phyloP scores from a whole-genome alignment of 306 rosid genomes.

The Trifolium dubium region DNA sequence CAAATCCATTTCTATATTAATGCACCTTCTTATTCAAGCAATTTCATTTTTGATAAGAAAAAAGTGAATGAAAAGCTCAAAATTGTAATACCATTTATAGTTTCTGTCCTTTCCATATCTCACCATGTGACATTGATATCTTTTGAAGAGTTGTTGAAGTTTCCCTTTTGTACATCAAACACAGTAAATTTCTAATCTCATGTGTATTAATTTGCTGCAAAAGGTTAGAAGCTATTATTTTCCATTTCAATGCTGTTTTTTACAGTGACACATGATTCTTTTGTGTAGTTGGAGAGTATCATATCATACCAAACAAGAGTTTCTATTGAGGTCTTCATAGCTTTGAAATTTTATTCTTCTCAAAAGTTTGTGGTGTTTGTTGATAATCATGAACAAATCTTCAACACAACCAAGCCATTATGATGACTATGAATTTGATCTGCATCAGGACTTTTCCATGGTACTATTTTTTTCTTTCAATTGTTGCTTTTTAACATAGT shows the following conservation, averaged over 20 bases:
- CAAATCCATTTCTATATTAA: constrained; percentile 9
- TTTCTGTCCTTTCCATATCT: constrained; percentile 42
- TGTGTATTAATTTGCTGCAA: constrained; percentile 41
- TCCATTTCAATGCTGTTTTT: constrained; percentile 29
- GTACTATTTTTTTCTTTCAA: constrained; percentile 33
- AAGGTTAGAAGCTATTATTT: constrained; percentile 37
- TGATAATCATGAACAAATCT: constrained; percentile 58
- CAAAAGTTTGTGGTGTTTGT: constrained; percentile 2
- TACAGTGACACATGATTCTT: constrained; percentile 23
- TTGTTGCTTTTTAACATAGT: background rate
- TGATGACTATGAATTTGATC: constrained; percentile 60
- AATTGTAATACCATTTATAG: constrained; percentile 45
- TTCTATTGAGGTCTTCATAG: constrained; percentile 7
- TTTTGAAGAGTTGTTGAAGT: constrained; percentile 48
- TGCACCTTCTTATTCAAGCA: constrained; percentile 24
- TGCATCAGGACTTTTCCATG: constrained; percentile 63
- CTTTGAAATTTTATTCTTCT: constrained; percentile 19
- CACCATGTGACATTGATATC: constrained; percentile 38
- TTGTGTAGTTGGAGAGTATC: background rate
- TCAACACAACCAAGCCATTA: constrained; percentile 43
- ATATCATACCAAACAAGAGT: background rate
- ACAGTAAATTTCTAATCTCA: constrained; percentile 38
- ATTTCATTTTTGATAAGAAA: constrained; percentile 28
- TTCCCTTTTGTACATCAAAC: constrained; percentile 44
- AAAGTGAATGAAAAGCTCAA: constrained; percentile 36